Evolutionary conservation across 2,329 filamentous ascomycete genomes (phyloP), one percentile per base, ranked within the genome.

Genomic region (Neopestalotiopsis rosae): DNA sequence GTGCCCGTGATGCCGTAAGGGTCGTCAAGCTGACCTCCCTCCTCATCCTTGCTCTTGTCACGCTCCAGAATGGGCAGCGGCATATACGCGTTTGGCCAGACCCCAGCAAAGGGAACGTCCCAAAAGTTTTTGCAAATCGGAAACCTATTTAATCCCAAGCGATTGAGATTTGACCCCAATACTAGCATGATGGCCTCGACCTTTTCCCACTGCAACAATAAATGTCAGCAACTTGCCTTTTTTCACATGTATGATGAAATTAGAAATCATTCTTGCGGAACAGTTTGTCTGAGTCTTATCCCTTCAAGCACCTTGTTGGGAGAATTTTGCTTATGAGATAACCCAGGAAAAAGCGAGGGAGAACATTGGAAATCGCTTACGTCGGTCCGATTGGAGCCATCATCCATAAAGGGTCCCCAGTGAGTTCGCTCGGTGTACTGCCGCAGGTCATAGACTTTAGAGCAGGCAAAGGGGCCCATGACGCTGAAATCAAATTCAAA

Each of bases 151-250:
- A 85, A 77, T 13, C 82, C 80, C 72, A 88, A 86, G 10, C 79
- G 76, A 52, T 81, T 79, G 65, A 92, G 83, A 75, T 94, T 94
- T 75, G 87, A 85, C 3, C 87, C 87, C 3, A 95, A 79, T 2
- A 91, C 88, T 3, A 94, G 82, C 84, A 94, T 88, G 67, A 94
- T 87, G 9, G 91, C 90, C 79, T 95, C 92, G 12, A 94, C 81
- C 81, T 92, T 93, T 79, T 95, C 92, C 93, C 93, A 95, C 24
- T 28, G 24, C 24, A 28, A 28, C 24, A 28, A 28, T 28, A 28
- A 28, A 28, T 28, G 24, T 28, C 24, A 28, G 24, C 24, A 28
- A 28, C 24, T 28, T 28, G 24, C 24, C 24, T 28, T 28, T 28
- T 28, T 28, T 28, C 24, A 28, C 24, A 28, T 28, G 24, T 2